Evolutionary conservation across 306 rosid genomes (phyloP).

Genomic region (Arachis hypogaea): DNA sequence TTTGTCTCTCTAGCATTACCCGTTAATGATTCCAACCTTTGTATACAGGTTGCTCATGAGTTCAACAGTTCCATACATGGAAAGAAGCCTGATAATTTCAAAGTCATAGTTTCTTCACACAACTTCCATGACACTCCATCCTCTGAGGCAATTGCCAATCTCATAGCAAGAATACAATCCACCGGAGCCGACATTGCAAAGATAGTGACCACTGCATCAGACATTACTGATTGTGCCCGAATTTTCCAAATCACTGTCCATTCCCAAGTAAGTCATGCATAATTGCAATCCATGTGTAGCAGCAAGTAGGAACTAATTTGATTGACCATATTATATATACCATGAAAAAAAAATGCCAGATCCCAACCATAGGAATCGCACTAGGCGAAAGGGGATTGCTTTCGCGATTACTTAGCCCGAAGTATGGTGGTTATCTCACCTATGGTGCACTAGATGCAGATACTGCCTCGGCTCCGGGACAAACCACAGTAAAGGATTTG

Average conservation of each 20-base stretch:
- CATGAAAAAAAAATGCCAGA: constrained; percentile 32
- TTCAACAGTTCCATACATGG: constrained; percentile 44
- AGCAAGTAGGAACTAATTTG: background rate
- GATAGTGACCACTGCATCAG: constrained; percentile 52
- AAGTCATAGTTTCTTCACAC: constrained; percentile 55
- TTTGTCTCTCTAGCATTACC: too few species aligned
- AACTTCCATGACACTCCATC: constrained; percentile 55
- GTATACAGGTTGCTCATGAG: constrained; percentile 45
- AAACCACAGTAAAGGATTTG: constrained; percentile 46
- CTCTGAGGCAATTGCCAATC: constrained; percentile 47
- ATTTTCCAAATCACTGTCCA: constrained; percentile 50
- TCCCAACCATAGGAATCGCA: constrained; percentile 48
- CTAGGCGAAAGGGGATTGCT: constrained; percentile 56
- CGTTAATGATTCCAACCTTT: background rate
- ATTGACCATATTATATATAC: background rate
- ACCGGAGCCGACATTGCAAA: constrained; percentile 55
- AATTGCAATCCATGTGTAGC: background rate
- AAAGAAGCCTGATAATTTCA: constrained; percentile 48
- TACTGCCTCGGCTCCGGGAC: constrained; percentile 48
- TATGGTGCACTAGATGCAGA: constrained; percentile 49
- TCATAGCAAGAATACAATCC: constrained; percentile 50
- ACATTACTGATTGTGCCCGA: constrained; percentile 52
- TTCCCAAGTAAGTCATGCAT: constrained; percentile 43
- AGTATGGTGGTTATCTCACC: constrained; percentile 55
- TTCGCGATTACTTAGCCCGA: constrained; percentile 49